phyloP scores from a whole-genome alignment of 306 rosid species.

The Trifolium repens region DNA sequence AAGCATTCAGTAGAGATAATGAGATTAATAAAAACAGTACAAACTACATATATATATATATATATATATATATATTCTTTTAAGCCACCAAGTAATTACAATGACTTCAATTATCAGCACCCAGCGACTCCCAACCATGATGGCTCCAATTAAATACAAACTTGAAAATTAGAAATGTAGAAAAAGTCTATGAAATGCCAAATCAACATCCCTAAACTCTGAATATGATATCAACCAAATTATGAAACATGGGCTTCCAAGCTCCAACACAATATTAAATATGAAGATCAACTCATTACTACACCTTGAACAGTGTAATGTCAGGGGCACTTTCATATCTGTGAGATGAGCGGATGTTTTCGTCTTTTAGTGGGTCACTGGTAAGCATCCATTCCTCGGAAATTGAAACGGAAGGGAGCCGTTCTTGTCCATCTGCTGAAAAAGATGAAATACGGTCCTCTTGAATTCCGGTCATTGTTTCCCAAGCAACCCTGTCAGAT shows the following conservation, averaged over 20 bases:
- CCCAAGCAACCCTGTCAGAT: conserved; percentile 97
- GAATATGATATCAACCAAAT: not conserved
- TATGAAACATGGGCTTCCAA: conserved; percentile 5
- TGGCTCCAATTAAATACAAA: conserved; percentile 1
- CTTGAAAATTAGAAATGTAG: conserved; percentile 32
- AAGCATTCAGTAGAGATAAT: conserved; percentile 47
- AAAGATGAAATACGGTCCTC: conserved; percentile 81
- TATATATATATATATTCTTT: not conserved
- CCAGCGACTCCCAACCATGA: not conserved
- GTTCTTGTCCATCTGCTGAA: conserved; percentile 92
- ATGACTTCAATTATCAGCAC: not conserved
- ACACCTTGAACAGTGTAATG: conserved; percentile 90
- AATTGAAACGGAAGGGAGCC: conserved; percentile 84
- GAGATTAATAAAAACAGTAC: conserved; percentile 33
- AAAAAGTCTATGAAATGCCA: conserved; percentile 24
- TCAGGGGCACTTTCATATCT: conserved; percentile 96
- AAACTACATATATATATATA: not conserved
- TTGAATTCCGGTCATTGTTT: conserved; percentile 96
- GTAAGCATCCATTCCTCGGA: conserved; percentile 98
- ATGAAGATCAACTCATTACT: conserved; percentile 34
- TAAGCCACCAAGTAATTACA: not conserved
- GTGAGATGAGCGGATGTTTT: conserved; percentile 17
- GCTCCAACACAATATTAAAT: conserved; percentile 16
- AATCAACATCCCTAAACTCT: conserved; percentile 28
- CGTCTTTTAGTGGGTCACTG: conserved; percentile 8